phyloP scores from a whole-genome alignment of 495 filamentous ascomycete species.

The Penicillium soppii region DNA sequence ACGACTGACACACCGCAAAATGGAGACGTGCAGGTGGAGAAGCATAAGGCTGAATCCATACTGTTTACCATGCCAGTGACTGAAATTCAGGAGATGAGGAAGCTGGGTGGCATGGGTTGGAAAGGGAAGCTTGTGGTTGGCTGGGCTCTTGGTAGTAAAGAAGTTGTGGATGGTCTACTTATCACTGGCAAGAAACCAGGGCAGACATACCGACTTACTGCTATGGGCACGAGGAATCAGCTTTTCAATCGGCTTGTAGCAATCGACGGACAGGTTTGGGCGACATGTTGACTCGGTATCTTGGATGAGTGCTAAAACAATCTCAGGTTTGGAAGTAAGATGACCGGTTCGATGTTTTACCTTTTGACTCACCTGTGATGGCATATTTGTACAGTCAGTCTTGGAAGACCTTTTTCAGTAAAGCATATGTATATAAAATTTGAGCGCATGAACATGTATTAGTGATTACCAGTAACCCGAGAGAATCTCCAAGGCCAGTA shows the following conservation, averaged over 20 bases:
- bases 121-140: slow-evolving; percentile 84
- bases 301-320: slow-evolving; percentile 20
- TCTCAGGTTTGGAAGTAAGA: slow-evolving; percentile 23
- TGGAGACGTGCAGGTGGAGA: slow-evolving; percentile 33
- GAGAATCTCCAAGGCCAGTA: neutral
- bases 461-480: neutral
- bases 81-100: slow-evolving; percentile 70
- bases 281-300: slow-evolving; percentile 58
- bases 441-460: neutral
- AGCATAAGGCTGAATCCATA: slow-evolving; percentile 36
- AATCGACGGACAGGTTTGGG: slow-evolving; percentile 86
- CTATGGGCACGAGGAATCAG: slow-evolving; percentile 72
- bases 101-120: slow-evolving; percentile 84
- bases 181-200: slow-evolving; percentile 56
- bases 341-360: neutral
- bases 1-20: slow-evolving; percentile 40
- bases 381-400: neutral
- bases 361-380: neutral
- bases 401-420: neutral
- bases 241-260: slow-evolving; percentile 82
- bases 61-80: slow-evolving; percentile 50
- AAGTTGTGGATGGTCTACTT: slow-evolving; percentile 76
- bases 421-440: neutral
- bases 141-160: slow-evolving; percentile 69
- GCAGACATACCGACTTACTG: slow-evolving; percentile 61